A percentile compares a stretch with the other conserved stretches of the same genome.
phyloP scores from a whole-genome alignment of 495 filamentous ascomycete genomes.

The Tuber borchii region DNA sequence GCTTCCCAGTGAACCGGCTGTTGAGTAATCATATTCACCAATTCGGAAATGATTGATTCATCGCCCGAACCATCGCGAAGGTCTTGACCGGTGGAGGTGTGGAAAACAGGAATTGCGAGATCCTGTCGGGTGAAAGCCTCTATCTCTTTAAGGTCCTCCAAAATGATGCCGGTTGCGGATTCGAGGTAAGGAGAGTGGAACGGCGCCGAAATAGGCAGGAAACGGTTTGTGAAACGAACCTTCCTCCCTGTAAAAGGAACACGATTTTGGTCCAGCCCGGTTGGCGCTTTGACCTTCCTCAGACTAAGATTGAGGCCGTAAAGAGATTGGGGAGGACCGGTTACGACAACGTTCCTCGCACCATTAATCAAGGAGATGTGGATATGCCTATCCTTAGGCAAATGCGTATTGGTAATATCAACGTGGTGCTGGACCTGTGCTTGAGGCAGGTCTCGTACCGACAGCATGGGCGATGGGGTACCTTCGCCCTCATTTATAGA shows the following conservation, averaged over 20 bases:
- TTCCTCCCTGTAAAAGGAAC: slow-evolving; percentile 93
- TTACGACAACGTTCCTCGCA: slow-evolving; percentile 92
- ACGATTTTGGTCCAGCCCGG: slow-evolving; percentile 89
- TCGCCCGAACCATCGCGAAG: slow-evolving; percentile 54
- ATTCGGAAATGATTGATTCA: slow-evolving; percentile 64
- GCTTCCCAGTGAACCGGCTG: slow-evolving; percentile 92
- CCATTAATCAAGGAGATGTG: slow-evolving; percentile 94
- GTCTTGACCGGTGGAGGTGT: slow-evolving; percentile 80
- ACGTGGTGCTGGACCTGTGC: slow-evolving; percentile 87
- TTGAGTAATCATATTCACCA: slow-evolving; percentile 88
- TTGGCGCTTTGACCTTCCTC: slow-evolving; percentile 92
- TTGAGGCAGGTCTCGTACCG: slow-evolving; percentile 82
- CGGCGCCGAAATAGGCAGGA: slow-evolving; percentile 92
- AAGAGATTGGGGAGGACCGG: slow-evolving; percentile 87
- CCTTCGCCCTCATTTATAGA: slow-evolving; percentile 92
- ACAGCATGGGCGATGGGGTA: slow-evolving; percentile 91
- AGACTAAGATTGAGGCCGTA: slow-evolving; percentile 92
- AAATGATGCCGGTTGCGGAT: slow-evolving; percentile 68
- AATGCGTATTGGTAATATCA: slow-evolving; percentile 88
- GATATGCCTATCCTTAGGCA: slow-evolving; percentile 86
- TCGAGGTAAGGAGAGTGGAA: slow-evolving; percentile 94
- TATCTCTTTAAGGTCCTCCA: slow-evolving; percentile 79
- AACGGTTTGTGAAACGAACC: slow-evolving; percentile 91
- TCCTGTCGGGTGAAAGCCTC: slow-evolving; percentile 56
- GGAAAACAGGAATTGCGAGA: slow-evolving; percentile 74